Evolutionary conservation across 2,329 filamentous ascomycete genomes (phyloP).

Genomic region (Cytospora schulzeri): DNA sequence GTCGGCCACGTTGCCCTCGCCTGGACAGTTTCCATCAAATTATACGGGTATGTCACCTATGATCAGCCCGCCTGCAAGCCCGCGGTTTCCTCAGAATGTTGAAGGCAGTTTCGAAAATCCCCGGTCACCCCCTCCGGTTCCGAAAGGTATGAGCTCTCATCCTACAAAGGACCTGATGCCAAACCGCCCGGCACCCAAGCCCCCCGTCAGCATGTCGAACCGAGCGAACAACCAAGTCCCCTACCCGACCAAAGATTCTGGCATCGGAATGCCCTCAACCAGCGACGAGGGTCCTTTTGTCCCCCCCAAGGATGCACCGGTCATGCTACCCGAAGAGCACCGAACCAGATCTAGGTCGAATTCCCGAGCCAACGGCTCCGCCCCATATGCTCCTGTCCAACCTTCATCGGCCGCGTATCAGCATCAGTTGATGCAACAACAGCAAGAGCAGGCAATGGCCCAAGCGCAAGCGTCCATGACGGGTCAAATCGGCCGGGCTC

Average conservation of each 20-base stretch:
- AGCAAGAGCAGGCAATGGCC: conserved; percentile 83
- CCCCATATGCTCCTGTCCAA: conserved; percentile 50
- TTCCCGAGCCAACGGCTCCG: conserved; percentile 59
- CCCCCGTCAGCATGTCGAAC: conserved; percentile 67
- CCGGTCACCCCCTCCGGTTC: conserved; percentile 90
- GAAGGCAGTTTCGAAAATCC: conserved; percentile 98
- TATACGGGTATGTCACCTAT: conserved; percentile 63
- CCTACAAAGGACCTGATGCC: conserved; percentile 69
- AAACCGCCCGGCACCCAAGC: conserved; percentile 81
- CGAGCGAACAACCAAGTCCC: conserved; percentile 57
- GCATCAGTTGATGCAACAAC: conserved; percentile 71
- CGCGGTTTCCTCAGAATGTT: conserved; percentile 82
- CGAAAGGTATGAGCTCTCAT: conserved; percentile 49
- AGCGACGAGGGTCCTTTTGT: conserved; percentile 57
- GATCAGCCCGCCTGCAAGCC: conserved; percentile 79
- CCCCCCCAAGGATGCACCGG: conserved; percentile 55
- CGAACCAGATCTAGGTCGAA: conserved; percentile 71
- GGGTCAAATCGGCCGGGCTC: conserved; percentile 69
- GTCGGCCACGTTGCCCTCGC: conserved; percentile 49
- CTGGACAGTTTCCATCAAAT: conserved; percentile 56
- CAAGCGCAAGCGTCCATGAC: conserved; percentile 77
- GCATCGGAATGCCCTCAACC: conserved; percentile 61
- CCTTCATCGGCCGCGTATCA: conserved; percentile 54
- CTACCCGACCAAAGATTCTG: conserved; percentile 62
- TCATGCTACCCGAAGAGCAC: conserved; percentile 68